Evolutionary conservation across 192 early-diverging fungal species (phyloP).

Genomic region (Kappamyces sp.): DNA sequence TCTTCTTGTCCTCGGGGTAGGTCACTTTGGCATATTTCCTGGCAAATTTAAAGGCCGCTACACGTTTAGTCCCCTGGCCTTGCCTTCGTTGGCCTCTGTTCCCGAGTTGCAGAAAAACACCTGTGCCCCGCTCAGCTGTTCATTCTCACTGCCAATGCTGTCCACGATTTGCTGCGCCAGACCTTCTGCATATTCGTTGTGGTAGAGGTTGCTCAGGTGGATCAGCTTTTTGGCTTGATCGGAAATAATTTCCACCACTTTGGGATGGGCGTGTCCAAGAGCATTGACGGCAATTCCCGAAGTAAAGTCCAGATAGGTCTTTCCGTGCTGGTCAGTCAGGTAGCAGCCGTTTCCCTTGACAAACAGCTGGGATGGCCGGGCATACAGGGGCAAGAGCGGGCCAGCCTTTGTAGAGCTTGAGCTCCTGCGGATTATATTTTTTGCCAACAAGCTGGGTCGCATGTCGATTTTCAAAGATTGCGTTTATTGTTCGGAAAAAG

Average conservation of each 20-base stretch:
- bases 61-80: not conserved
- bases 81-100: conserved; percentile 96
- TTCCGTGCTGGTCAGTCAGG: conserved; percentile 70
- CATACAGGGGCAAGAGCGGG: conserved; percentile 28
- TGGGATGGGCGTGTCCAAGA: conserved; percentile 79
- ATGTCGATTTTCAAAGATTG: no score
- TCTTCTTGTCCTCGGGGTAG: conserved; percentile 44
- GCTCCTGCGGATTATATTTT: no score
- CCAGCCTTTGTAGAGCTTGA: no score
- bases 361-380: conserved; percentile 44
- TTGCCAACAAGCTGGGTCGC: no score
- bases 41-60: conserved; percentile 89
- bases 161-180: conserved; percentile 73
- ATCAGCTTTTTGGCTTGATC: conserved; percentile 82
- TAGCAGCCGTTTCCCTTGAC: conserved; percentile 76
- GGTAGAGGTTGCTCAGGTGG: conserved; percentile 89
- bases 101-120: conserved; percentile 96
- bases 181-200: conserved; percentile 78
- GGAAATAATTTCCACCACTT: conserved; percentile 61
- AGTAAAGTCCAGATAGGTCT: conserved; percentile 83
- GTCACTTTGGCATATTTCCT: conserved; percentile 75
- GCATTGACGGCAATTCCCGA: conserved; percentile 95
- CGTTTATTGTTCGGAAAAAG: no score
- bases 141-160: conserved; percentile 42
- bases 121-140: conserved; percentile 41